Conservation (phyloP, 345 rosid species). For the Toxicodendron radicans region DNA sequence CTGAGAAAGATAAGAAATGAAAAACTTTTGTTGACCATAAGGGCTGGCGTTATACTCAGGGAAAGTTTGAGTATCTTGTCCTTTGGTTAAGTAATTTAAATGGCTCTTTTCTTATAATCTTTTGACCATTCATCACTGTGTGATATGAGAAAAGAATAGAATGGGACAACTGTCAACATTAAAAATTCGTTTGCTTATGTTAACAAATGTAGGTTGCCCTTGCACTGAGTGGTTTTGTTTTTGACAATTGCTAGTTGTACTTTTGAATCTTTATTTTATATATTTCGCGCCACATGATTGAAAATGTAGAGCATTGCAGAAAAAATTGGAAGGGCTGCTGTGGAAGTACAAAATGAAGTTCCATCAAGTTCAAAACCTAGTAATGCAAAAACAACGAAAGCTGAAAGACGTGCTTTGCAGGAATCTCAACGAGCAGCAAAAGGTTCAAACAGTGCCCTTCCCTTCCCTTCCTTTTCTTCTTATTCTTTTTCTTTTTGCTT, state of each 20-base stretch:
- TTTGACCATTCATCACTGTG: neutral
- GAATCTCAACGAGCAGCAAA: conserved; percentile 68
- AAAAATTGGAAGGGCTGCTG: conserved; percentile 28
- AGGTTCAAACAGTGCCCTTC: conserved; percentile 31
- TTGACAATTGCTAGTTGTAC: neutral
- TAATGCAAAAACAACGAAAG: conserved; percentile 66
- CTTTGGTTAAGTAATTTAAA: too few relatives aligned
- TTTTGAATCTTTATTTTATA: neutral
- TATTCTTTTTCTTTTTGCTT: neutral
- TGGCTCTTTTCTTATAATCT: neutral
- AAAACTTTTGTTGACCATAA: neutral
- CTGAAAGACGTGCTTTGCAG: conserved; percentile 71
- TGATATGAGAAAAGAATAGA: neutral
- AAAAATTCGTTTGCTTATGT: neutral
- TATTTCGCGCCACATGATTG: neutral
- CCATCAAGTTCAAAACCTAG: conserved; percentile 35
- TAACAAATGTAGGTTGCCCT: neutral
- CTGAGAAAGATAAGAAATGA: neutral
- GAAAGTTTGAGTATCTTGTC: too few relatives aligned
- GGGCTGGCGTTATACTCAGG: neutral
- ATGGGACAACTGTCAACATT: neutral
- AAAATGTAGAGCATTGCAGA: conserved; percentile 36
- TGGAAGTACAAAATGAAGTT: conserved; percentile 35
- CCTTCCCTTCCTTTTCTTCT: neutral
- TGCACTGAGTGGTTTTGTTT: neutral